Conservation (phyloP, 179 eudicot genomes). For the Silene coronaria region DNA sequence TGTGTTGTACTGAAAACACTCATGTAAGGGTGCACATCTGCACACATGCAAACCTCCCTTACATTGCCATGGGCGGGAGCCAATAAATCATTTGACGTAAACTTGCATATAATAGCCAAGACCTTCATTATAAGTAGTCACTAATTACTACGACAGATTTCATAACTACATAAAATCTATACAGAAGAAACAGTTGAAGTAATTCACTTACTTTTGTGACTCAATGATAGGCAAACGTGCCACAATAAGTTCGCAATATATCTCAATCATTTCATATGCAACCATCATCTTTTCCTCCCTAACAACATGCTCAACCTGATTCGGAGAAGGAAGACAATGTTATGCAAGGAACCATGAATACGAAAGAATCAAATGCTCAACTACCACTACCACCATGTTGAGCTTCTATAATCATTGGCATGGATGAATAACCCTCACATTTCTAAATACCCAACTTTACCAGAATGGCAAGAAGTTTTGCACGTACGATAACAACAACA, state of each 20-base stretch:
- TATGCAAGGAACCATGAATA: neutral
- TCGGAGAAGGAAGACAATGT: slow-evolving; percentile 10
- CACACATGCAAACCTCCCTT: neutral
- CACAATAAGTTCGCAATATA: slow-evolving; percentile 80
- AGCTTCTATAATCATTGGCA: neutral
- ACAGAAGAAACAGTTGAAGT: neutral
- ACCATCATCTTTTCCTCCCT: slow-evolving; percentile 85
- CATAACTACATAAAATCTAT: neutral
- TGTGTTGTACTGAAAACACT: neutral
- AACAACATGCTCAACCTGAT: slow-evolving; percentile 89
- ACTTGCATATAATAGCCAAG: neutral
- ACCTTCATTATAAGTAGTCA: neutral
- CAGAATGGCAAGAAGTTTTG: neutral
- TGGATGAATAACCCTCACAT: neutral
- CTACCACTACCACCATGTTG: neutral
- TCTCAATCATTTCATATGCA: slow-evolving; percentile 75
- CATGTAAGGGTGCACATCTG: neutral
- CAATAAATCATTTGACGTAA: neutral
- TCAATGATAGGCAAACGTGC: slow-evolving; percentile 86
- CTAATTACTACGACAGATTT: neutral
- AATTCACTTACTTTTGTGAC: slow-evolving; percentile 71
- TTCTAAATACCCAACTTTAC: neutral
- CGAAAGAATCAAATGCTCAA: slow-evolving; percentile 6
- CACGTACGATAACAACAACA: neutral
- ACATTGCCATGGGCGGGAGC: neutral